Evolutionary conservation across 768 basidiomycete genomes (phyloP).

Genomic region (Amanita rubescens): DNA sequence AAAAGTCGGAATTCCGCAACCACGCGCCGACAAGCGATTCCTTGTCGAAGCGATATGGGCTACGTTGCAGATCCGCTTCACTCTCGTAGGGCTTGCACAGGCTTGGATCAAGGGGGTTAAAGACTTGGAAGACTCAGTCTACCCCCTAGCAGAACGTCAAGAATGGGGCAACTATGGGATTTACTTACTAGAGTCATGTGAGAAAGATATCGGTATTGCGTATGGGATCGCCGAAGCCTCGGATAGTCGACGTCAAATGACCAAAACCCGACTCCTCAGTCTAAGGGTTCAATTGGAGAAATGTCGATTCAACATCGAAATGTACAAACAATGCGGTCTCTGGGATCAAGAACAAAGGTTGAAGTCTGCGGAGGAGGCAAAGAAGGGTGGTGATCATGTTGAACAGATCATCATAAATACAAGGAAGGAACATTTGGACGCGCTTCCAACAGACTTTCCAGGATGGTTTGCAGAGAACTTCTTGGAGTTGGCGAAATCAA

Average conservation of each 20-base stretch:
- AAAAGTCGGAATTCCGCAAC: conserved; percentile 49
- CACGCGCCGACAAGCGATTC: conserved; percentile 52
- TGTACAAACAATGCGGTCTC: conserved; percentile 20
- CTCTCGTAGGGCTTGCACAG: conserved; percentile 37
- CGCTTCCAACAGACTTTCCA: conserved; percentile 19
- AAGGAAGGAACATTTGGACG: conserved; percentile 10
- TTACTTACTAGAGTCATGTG: conserved; percentile 42
- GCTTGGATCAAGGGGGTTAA: conserved; percentile 29
- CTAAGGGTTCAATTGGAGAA: conserved; percentile 42
- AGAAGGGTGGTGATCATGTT: conserved; percentile 7
- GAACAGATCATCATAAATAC: conserved; percentile 10
- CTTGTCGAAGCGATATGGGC: conserved; percentile 53
- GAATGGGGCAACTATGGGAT: conserved; percentile 40
- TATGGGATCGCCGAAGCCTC: conserved; percentile 39
- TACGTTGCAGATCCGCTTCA: conserved; percentile 46
- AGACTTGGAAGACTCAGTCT: conserved; percentile 14
- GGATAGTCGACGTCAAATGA: conserved; percentile 45
- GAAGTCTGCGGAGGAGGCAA: conserved; percentile 16
- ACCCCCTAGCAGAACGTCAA: conserved; percentile 23
- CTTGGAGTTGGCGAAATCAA: conserved; percentile 22
- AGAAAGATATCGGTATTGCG: conserved; percentile 39
- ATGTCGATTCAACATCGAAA: conserved; percentile 41
- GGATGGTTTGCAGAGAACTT: conserved; percentile 42
- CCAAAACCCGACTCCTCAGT: conserved; percentile 32
- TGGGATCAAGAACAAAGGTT: conserved; percentile 16